Conservation (phyloP, 1,139 yeast genomes). For the Yamadazyma diospyri region DNA sequence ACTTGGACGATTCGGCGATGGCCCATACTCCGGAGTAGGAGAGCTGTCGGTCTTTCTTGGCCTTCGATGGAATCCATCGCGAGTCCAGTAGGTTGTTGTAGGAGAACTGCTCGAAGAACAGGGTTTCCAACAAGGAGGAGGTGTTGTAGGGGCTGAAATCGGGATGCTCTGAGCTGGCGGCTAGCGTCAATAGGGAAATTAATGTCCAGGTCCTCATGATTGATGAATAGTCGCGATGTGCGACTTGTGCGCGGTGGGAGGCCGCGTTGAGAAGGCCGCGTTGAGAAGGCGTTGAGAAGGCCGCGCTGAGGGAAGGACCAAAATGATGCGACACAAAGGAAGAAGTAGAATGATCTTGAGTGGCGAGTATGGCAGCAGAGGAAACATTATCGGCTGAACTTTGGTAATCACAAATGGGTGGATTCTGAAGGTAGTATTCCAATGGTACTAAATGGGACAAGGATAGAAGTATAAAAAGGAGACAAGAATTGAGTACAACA, state of each 20-base stretch:
- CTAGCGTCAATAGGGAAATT: not conserved
- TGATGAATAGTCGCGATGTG: not conserved
- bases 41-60: constrained; percentile 35
- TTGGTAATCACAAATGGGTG: too few relatives aligned
- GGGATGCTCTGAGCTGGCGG: constrained; percentile 7
- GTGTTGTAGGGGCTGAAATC: constrained; percentile 29
- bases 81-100: constrained; percentile 33
- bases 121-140: constrained; percentile 27
- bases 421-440: too few relatives aligned
- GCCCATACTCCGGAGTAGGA: constrained; percentile 73
- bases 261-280: too few relatives aligned
- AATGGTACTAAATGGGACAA: too few relatives aligned
- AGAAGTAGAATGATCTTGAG: not conserved
- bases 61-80: constrained; percentile 63
- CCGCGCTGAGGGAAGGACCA: too few relatives aligned
- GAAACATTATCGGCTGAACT: too few relatives aligned
- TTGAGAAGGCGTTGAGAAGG: too few relatives aligned
- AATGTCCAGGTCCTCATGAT: not conserved
- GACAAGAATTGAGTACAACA: too few relatives aligned
- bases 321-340: not conserved
- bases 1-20: constrained; percentile 49
- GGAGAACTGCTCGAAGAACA: constrained; percentile 71
- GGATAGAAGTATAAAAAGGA: too few relatives aligned
- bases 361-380: too few relatives aligned
- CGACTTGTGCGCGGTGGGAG: too few relatives aligned